Evolutionary conservation across 2,329 filamentous ascomycete genomes (phyloP).

Genomic region (Venturia pyrina): DNA sequence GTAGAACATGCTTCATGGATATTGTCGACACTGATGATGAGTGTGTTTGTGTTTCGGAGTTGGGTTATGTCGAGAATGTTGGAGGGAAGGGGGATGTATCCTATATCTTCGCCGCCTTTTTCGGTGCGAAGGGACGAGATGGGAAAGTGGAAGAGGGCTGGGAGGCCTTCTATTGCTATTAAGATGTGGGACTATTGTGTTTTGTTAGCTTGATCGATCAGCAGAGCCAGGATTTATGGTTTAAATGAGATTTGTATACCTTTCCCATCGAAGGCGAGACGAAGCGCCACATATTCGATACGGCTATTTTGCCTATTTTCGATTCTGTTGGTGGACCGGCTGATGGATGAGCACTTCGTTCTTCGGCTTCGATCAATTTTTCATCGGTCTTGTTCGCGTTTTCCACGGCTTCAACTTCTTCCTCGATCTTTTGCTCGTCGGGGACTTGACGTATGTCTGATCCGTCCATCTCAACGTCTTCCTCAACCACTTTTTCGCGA

Average conservation of each 20-base stretch:
- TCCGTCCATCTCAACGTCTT: constrained; percentile 4
- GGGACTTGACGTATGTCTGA: neutral
- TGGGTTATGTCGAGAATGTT: constrained; percentile 52
- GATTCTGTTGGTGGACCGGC: neutral
- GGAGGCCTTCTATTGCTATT: constrained; percentile 35
- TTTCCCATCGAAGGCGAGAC: neutral
- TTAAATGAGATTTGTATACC: neutral
- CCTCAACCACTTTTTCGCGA: neutral
- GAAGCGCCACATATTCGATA: constrained; percentile 10
- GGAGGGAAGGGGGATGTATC: constrained; percentile 44
- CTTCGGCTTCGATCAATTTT: neutral
- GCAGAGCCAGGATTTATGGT: no score
- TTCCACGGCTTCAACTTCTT: constrained; percentile 4
- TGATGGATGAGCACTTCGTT: neutral
- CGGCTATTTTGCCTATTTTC: constrained; percentile 9
- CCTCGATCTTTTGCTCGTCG: constrained; percentile 1
- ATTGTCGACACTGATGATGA: constrained; percentile 45
- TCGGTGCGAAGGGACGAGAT: constrained; percentile 41
- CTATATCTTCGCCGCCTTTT: constrained; percentile 25
- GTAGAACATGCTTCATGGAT: constrained; percentile 43
- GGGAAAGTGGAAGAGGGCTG: constrained; percentile 55
- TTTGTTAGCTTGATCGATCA: no score
- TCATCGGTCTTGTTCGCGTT: neutral
- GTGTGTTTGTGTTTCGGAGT: constrained; percentile 18
- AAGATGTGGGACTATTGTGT: constrained; percentile 20